Percentiles rank a stretch among this genome's conserved stretches.
Conservation (phyloP, 1,284 basidiomycete species). For the Microbotryum scabiosae region DNA sequence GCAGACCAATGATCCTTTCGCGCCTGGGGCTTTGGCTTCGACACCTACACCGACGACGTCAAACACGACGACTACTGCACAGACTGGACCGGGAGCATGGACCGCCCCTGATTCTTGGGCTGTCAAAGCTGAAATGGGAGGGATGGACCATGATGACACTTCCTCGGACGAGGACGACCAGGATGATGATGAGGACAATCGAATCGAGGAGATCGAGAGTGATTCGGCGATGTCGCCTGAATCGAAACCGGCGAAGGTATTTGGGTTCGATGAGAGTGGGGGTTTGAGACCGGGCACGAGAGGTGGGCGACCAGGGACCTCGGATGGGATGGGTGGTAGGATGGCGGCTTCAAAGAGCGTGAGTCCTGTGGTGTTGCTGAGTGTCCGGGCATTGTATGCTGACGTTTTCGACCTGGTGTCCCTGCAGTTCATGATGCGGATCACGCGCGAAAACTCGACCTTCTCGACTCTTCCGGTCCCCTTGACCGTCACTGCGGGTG, state of each 20-base stretch:
- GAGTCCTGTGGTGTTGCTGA: slow-evolving; percentile 12
- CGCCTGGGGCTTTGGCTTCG: background rate
- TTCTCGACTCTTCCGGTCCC: slow-evolving; percentile 34
- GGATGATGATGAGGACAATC: slow-evolving; percentile 36
- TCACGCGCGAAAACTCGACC: slow-evolving; percentile 32
- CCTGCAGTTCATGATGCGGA: slow-evolving; percentile 32
- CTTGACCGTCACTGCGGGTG: slow-evolving; percentile 28
- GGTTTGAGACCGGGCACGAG: slow-evolving; percentile 17
- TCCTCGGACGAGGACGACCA: slow-evolving; percentile 37
- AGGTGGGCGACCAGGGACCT: slow-evolving; percentile 28
- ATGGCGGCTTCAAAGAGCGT: slow-evolving; percentile 27
- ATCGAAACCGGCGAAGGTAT: slow-evolving; percentile 15
- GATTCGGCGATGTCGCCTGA: background rate
- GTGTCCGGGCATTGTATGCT: slow-evolving; percentile 19
- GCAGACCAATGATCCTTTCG: no score
- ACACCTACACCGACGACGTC: slow-evolving; percentile 3
- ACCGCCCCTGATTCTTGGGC: slow-evolving; percentile 50
- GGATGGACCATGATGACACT: slow-evolving; percentile 35
- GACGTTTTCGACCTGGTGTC: background rate
- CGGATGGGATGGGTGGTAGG: slow-evolving; percentile 18
- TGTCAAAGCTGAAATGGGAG: slow-evolving; percentile 45
- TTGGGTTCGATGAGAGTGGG: slow-evolving; percentile 8
- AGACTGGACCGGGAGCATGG: slow-evolving; percentile 38
- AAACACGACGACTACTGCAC: slow-evolving; percentile 6
- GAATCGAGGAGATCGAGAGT: slow-evolving; percentile 29